Conservation (phyloP, 805 yeast genomes). For the Schwanniomyces polymorphus region DNA sequence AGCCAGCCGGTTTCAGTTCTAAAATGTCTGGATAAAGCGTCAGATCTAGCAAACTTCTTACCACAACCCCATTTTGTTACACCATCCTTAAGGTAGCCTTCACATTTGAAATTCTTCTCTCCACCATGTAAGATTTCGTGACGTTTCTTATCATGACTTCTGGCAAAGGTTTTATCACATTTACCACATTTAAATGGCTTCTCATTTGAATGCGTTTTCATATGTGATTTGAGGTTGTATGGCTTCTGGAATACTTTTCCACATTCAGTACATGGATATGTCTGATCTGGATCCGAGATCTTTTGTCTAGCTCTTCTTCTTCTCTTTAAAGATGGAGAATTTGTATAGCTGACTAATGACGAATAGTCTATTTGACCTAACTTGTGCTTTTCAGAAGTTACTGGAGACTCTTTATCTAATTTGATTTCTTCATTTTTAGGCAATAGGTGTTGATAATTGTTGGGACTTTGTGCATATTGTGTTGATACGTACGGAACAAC, state of each 20-base stretch:
- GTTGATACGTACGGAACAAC: background rate
- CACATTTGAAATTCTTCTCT: constrained; percentile 66
- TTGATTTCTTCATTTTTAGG: background rate
- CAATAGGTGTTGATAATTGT: background rate
- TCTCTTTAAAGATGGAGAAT: constrained; percentile 28
- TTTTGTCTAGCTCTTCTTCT: constrained; percentile 21
- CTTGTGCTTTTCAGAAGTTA: background rate
- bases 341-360: constrained; percentile 33
- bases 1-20: constrained; percentile 73
- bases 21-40: constrained; percentile 75
- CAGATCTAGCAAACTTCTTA: constrained; percentile 71
- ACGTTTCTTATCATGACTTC: constrained; percentile 74
- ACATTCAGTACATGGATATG: constrained; percentile 42
- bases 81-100: constrained; percentile 59
- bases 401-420: background rate
- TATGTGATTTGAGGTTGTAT: constrained; percentile 50
- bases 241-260: constrained; percentile 48
- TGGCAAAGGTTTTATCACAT: constrained; percentile 70
- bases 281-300: constrained; percentile 6
- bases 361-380: constrained; percentile 27
- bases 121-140: constrained; percentile 79
- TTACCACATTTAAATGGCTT: constrained; percentile 66
- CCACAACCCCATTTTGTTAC: constrained; percentile 73
- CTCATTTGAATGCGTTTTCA: constrained; percentile 59
- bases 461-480: background rate